Base-by-base conservation (phyloP, 331 rosid species). In the Rhamnella rubrinervis region DNA sequence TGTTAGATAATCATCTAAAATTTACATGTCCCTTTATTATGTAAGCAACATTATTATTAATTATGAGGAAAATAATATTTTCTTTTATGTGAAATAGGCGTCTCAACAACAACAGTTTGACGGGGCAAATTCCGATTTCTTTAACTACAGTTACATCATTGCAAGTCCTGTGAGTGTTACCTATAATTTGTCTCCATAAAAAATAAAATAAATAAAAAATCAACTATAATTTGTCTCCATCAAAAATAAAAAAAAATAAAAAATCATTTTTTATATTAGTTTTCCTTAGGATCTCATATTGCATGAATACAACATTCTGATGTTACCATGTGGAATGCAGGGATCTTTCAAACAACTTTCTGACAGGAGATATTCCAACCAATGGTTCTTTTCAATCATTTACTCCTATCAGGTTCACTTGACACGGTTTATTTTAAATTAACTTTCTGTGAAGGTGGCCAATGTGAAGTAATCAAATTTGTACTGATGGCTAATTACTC, bases 81-180 rank as follows among this genome's bases (percentile, higher is more conserved):
- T 73, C 55, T 68, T 17, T 52, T 58, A 73, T 56, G 40, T 66
- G 62, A 71, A 83, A 82, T 75, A 93, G 97, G 87, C 98, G 98
- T 83, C 97, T 88, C 66, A 88, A 90, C 76, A 91, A 90, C 83
- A 93, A 90, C 81, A 79, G 4, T 78, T 76, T 93, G 84, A 7
- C 75, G 5, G 96, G 92, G 64, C 8, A 2, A 41, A 93, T 93
- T 76, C 96, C 97, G 14, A 0, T 11, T 16, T 1, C 80, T 26
- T 78, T 93, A 85, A 90, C 95, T 25, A 73, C 6, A 2, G 77
- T 88, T 71, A 0, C 0, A 18, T 67, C 97, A 8, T 86, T 93
- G 67, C 97, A 93, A 88, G 96, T 93, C 81, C 85, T 93, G 98
- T 93, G 80, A 90, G 98, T 90, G 63, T 59, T 65, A 31, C 44